Conservation (phyloP, 805 yeast species). For the Kodamaea laetipori region DNA sequence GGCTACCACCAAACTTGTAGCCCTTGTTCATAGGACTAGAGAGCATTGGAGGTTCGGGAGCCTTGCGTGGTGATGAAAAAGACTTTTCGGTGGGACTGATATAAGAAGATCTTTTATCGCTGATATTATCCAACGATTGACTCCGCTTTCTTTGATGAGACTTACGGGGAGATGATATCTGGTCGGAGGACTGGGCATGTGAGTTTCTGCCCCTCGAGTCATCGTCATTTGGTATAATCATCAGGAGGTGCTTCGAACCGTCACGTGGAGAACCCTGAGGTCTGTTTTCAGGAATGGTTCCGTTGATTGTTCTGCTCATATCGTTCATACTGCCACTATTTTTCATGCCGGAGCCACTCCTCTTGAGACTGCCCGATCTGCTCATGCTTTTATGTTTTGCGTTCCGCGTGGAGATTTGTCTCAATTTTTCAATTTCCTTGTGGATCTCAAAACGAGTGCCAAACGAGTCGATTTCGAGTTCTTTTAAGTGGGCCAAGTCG, state of each 20-base stretch:
- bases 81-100: constrained; percentile 23
- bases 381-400: constrained; percentile 18
- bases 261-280: constrained; percentile 3
- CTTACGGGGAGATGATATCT: constrained; percentile 1
- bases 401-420: constrained; percentile 25
- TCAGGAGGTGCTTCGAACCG: constrained; percentile 6
- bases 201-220: background rate
- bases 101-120: constrained; percentile 19
- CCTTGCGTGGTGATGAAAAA: constrained; percentile 69
- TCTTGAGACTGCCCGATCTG: constrained; percentile 13
- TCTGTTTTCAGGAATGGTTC: constrained; percentile 1
- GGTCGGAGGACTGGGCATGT: no score
- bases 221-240: constrained; percentile 6
- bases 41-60: constrained; percentile 65
- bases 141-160: constrained; percentile 51
- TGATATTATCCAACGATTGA: constrained; percentile 51
- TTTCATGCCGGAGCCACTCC: constrained; percentile 1
- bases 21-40: constrained; percentile 27
- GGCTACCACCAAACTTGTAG: constrained; percentile 38
- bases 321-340: constrained; percentile 1
- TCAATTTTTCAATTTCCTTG: constrained; percentile 80
- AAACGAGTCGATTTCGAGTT: constrained; percentile 86
- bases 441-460: constrained; percentile 93
- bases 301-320: background rate
- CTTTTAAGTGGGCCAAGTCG: constrained; percentile 84